Evolutionary conservation across 257 asterid genomes (phyloP).

Genomic region (Capsicum chinense): DNA sequence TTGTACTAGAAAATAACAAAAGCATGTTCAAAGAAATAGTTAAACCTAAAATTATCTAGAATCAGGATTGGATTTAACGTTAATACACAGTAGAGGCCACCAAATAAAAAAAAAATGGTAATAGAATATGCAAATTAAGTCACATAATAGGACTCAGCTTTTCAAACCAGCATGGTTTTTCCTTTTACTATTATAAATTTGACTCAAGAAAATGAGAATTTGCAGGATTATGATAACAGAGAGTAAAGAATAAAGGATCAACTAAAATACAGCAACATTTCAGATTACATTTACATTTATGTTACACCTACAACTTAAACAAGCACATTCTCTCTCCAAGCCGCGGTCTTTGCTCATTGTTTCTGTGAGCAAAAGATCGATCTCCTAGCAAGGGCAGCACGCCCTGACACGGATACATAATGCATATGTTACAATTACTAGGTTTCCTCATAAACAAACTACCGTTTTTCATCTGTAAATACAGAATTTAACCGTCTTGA

Average conservation of each 20-base stretch:
- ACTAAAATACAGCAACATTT: slow-evolving; percentile 1
- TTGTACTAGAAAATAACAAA: too few relatives aligned
- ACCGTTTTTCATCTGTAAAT: slow-evolving; percentile 47
- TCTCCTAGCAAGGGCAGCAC: slow-evolving; percentile 25
- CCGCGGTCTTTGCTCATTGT: slow-evolving; percentile 13
- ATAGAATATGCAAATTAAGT: too few relatives aligned
- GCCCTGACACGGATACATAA: not conserved
- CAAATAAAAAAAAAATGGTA: too few relatives aligned
- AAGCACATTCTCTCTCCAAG: slow-evolving; percentile 12
- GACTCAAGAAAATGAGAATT: not conserved
- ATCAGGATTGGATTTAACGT: too few relatives aligned
- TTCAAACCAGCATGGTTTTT: not conserved
- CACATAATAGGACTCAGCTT: not conserved
- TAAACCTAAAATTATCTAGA: too few relatives aligned
- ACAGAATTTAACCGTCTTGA: slow-evolving; percentile 63
- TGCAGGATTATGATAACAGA: not conserved
- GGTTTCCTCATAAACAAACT: not conserved
- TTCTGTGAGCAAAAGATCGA: not conserved
- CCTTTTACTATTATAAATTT: not conserved
- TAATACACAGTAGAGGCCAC: too few relatives aligned
- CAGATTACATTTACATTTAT: slow-evolving; percentile 22
- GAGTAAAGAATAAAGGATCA: not conserved
- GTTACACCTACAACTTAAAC: slow-evolving; percentile 26
- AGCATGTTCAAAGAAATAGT: too few relatives aligned
- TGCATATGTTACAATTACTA: slow-evolving; percentile 18